A percentile compares a stretch with the other conserved stretches of the same genome.
Evolutionary conservation across 495 filamentous ascomycete genomes (phyloP).

Genomic region (Podospora bellae-mahoneyi): DNA sequence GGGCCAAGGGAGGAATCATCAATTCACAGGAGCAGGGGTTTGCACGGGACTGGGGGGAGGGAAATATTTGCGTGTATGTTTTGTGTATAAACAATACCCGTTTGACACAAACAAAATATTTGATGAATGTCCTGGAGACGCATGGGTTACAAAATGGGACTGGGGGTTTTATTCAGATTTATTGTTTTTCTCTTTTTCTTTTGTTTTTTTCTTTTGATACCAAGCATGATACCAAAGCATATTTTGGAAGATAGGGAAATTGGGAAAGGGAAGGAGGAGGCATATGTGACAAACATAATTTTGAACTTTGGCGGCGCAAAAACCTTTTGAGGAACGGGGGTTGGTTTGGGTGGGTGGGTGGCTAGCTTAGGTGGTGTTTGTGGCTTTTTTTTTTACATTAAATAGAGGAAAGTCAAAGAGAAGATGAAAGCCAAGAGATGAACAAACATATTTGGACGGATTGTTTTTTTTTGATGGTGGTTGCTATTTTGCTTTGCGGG

Average conservation of each 20-base stretch:
- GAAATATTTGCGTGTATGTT: background rate
- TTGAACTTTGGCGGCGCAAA: background rate
- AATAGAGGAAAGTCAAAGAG: background rate
- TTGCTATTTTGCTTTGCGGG: background rate
- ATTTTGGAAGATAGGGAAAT: slow-evolving; percentile 1
- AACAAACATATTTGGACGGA: background rate
- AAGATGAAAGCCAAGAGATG: background rate
- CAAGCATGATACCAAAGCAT: slow-evolving; percentile 7
- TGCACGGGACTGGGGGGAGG: background rate
- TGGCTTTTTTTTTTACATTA: background rate
- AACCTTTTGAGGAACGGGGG: background rate
- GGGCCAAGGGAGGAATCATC: background rate
- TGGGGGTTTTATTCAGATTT: background rate
- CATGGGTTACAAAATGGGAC: background rate
- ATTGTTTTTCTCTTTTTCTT: slow-evolving; percentile 2
- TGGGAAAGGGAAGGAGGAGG: background rate
- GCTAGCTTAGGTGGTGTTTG: too few species aligned
- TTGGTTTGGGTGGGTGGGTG: background rate
- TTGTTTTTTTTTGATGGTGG: background rate
- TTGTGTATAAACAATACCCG: slow-evolving; percentile 9
- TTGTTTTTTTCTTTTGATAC: slow-evolving; percentile 9
- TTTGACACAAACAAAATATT: background rate
- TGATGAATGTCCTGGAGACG: background rate
- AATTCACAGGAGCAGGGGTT: background rate
- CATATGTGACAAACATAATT: background rate